phyloP scores from a whole-genome alignment of 352 stramenopile species.

The Globisporangium yorkense region DNA sequence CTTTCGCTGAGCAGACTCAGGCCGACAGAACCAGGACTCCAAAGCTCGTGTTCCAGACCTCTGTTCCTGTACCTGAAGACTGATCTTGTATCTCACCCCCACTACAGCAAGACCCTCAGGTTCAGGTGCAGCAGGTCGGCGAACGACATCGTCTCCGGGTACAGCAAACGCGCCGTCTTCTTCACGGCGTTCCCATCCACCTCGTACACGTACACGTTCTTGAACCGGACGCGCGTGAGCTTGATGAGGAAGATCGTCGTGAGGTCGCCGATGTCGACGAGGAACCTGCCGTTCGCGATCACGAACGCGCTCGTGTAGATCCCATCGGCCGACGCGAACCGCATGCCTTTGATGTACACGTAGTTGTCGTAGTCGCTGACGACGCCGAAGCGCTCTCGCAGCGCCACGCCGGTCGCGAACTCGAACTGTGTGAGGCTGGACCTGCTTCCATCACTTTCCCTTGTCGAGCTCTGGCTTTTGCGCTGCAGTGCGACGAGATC shows the following conservation, averaged over 20 bases:
- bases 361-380: constrained; percentile 12
- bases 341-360: constrained; percentile 11
- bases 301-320: constrained; percentile 33
- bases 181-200: constrained; percentile 4
- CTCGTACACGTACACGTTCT: constrained; percentile 8
- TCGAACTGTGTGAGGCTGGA: constrained; percentile 7
- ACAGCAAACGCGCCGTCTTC: constrained; percentile 5
- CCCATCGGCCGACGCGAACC: constrained; percentile 17
- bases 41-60: too few relatives aligned
- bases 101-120: constrained; percentile 11
- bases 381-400: constrained; percentile 8
- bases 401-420: constrained; percentile 8
- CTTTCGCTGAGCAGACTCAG: too few relatives aligned
- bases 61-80: too few relatives aligned
- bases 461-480: constrained; percentile 6
- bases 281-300: constrained; percentile 28
- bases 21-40: too few relatives aligned
- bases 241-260: constrained; percentile 5
- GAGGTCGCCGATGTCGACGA: constrained; percentile 14
- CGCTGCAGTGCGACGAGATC: not conserved
- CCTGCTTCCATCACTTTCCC: not conserved
- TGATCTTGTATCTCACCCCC: too few relatives aligned
- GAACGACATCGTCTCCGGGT: constrained; percentile 4
- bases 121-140: constrained; percentile 1
- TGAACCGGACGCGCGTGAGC: constrained; percentile 2